A percentile compares a stretch with the other conserved stretches of the same genome.
These are phyloP conservation scores for Discostella pseudostelligera DNA, from an alignment of 108 stramenopile genomes.

Conservation along the genomic window DNA sequence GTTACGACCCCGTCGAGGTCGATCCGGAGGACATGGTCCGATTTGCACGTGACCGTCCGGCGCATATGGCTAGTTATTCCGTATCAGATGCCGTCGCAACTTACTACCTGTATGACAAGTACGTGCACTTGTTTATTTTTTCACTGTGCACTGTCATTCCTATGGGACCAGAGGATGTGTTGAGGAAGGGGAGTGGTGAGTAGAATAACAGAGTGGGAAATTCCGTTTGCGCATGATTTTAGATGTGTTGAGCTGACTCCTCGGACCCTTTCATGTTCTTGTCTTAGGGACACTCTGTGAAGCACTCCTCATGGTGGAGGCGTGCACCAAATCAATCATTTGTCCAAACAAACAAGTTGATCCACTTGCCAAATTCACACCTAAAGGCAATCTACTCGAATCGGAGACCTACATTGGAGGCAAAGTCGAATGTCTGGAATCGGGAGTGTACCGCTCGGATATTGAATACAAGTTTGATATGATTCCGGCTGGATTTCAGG, in stretches of 20 bases:
- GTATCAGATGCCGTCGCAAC: slow-evolving; percentile 99
- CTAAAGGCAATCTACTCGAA: slow-evolving; percentile 94
- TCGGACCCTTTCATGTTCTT: background rate
- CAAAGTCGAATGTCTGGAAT: slow-evolving; percentile 98
- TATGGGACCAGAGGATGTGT: slow-evolving; percentile 97
- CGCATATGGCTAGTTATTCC: slow-evolving; percentile 97
- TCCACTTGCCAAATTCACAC: slow-evolving; percentile 77
- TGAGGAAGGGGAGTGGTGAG: slow-evolving; percentile 89
- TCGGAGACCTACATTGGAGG: slow-evolving; percentile 99
- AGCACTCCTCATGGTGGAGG: slow-evolving; percentile 96
- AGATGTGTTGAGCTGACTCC: background rate
- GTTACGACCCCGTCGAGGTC: slow-evolving; percentile 98
- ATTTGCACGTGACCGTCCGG: slow-evolving; percentile 88
- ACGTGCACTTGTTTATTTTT: slow-evolving; percentile 99
- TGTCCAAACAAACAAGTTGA: slow-evolving; percentile 98
- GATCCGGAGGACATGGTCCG: slow-evolving; percentile 99
- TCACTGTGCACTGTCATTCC: slow-evolving; percentile 98
- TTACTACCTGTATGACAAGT: slow-evolving; percentile 96
- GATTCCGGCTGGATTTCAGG: slow-evolving; percentile 92
- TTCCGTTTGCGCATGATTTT: too few relatives aligned
- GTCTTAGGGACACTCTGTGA: slow-evolving; percentile 91
- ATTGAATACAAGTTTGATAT: slow-evolving; percentile 93
- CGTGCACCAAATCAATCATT: slow-evolving; percentile 87
- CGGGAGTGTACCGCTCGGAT: slow-evolving; percentile 98
- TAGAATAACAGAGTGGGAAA: background rate